Evolutionary conservation across 2,329 filamentous ascomycete species (phyloP), one percentile per base, ranked within the genome.

Genomic region (Neofusicoccum sp.): DNA sequence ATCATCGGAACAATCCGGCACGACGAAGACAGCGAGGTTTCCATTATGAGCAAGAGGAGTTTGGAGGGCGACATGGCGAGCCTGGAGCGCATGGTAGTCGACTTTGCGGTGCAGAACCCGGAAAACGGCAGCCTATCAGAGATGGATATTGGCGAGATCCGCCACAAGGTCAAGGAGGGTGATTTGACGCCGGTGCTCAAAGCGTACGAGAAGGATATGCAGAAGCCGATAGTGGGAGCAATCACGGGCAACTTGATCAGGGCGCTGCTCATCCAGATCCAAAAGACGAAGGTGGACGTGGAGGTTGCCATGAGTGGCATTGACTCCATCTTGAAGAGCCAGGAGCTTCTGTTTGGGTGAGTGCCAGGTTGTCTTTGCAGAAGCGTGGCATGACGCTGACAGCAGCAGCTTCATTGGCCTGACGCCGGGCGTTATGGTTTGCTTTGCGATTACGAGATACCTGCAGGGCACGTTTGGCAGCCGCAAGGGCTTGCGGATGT

Each of bases 241-340:
- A 78, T 99, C 16, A 86, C 87, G 34, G 95, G 95, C 9, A 94
- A 98, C 70, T 83, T 99, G 33, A 85, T 98, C 39, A 89, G 94
- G 58, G 93, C 94, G 4, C 85, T 99, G 33, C 83, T 99, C 48
- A 98, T 99, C 62, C 95, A 99, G 74, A 89, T 99, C 41, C 95
- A 99, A 73, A 99, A 99, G 83, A 98, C 95, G 28, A 99, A 99
- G 80, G 95, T 99, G 7, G 95, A 99, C 72, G 88, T 99, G 11
- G 95, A 99, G 76, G 89, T 98, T 65, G 95, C 95, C 12, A 93
- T 99, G 80, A 92, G 91, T 64, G 95, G 95, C 16, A 99, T 99
- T 67, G 94, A 99, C 80, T 87, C 92, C 37, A 84, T 99, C 36
- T 84, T 99, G 64, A 97, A 95, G 80, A 97, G 93, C 71, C 95